phyloP scores from a whole-genome alignment of 257 asterid species.

The Solanum paucissectum region DNA sequence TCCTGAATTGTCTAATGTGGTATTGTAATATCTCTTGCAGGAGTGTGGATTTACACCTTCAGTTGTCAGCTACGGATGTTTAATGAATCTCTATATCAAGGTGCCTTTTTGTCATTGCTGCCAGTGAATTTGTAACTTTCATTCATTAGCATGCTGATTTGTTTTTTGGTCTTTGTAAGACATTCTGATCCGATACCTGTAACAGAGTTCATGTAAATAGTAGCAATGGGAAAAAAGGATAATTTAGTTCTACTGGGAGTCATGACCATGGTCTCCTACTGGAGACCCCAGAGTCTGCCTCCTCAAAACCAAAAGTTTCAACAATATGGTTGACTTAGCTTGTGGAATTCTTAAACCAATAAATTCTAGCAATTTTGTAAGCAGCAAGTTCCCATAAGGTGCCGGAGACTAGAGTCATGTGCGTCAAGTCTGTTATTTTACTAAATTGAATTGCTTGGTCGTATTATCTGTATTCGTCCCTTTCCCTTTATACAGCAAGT shows the following conservation, averaged over 20 bases:
- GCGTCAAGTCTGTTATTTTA: not conserved
- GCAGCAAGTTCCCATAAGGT: not conserved
- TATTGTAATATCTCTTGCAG: slow-evolving; percentile 22
- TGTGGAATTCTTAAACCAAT: not conserved
- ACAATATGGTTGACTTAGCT: not conserved
- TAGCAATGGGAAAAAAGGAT: not conserved
- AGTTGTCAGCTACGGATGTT: slow-evolving; percentile 82
- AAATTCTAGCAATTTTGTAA: not conserved
- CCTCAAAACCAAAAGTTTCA: not conserved
- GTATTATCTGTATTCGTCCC: not conserved
- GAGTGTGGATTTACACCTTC: slow-evolving; percentile 91
- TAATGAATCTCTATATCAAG: slow-evolving; percentile 83
- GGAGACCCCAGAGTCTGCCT: not conserved
- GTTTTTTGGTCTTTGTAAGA: not conserved
- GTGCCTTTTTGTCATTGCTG: slow-evolving; percentile 16
- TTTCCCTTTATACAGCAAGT: not conserved
- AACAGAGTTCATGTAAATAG: not conserved
- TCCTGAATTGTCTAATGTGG: not conserved
- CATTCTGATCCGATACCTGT: not conserved
- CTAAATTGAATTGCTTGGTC: not conserved
- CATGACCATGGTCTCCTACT: not conserved
- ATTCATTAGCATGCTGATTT: not conserved
- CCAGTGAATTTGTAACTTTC: not conserved
- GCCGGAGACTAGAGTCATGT: not conserved
- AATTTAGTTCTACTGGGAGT: not conserved